Conservation (phyloP, 192 early-diverging fungal species). For the Entophlyctis luteolus region DNA sequence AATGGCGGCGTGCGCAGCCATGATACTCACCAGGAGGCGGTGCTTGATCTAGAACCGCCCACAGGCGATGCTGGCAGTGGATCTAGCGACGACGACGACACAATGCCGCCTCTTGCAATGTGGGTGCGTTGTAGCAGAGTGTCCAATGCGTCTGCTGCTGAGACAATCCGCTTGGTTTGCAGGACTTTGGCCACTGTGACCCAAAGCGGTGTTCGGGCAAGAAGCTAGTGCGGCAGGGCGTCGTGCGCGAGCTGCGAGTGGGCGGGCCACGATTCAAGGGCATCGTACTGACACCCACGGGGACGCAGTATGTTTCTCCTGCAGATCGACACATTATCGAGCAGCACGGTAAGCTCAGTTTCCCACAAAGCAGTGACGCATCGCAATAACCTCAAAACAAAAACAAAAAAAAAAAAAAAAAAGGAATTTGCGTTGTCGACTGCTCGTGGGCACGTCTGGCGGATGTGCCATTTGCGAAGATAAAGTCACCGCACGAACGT, state of each 20-base stretch:
- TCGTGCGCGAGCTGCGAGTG: conserved; percentile 76
- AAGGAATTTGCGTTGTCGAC: conserved; percentile 90
- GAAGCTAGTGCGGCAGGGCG: conserved; percentile 75
- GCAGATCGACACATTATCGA: conserved; percentile 75
- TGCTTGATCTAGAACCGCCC: too few relatives aligned
- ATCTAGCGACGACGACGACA: background rate
- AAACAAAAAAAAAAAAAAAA: conserved; percentile 22
- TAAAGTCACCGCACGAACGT: conserved; percentile 79
- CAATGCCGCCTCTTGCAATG: conserved; percentile 21
- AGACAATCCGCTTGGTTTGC: background rate
- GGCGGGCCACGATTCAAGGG: conserved; percentile 79
- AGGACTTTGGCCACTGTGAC: conserved; percentile 99
- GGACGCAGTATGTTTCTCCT: conserved; percentile 80
- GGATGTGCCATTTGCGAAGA: conserved; percentile 90
- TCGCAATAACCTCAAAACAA: too few relatives aligned
- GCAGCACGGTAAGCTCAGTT: conserved; percentile 6
- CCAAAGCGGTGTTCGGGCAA: conserved; percentile 95
- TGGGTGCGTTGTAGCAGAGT: conserved; percentile 1
- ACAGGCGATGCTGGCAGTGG: background rate
- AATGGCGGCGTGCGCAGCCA: too few relatives aligned
- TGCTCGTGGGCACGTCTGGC: conserved; percentile 94
- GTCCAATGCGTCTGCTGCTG: background rate
- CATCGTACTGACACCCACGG: conserved; percentile 77
- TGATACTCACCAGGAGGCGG: too few relatives aligned
- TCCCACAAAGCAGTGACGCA: too few relatives aligned